Evolutionary conservation across 1,284 basidiomycete species (phyloP), one percentile per base, ranked within the genome.

Genomic region (Sanguinoderma infundibulare): DNA sequence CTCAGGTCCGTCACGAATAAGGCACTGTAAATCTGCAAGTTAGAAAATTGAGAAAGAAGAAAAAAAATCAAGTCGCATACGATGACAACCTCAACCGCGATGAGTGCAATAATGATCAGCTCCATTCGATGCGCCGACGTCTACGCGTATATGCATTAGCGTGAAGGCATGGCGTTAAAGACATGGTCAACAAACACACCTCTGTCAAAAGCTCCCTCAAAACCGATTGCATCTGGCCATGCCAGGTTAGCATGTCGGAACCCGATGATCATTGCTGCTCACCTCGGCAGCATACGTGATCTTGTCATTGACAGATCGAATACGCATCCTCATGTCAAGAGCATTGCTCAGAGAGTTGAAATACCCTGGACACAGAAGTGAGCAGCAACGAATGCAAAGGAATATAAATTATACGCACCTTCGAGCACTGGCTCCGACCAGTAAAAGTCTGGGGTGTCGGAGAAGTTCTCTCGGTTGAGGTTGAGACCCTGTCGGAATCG

Each of bases 251-350:
- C 20, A n/a, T 7, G 5, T 2, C 44, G 8, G 6, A 55, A 22
- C 24, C 61, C 42, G 20, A 39, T 46, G 40, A 54, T 4, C 46
- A 51, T 64, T 57, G 28, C 59, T 57, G 57, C 82, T 74, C 34
- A 90, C 88, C 79, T 97, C 95, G 14, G 92, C 90, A 8, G 95
- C 94, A 75, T 97, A 96, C 14, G 94, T 95, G 61, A 96, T 95
- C 73, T 96, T 96, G 70, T 94, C 91, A 73, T 96, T 96, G 57
- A 96, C 85, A 0, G 90, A 86, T 36, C 86, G 83, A 3, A 92
- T 93, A 30, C 95, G 84, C 38, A 86, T 79, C 70, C 87, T 89
- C 65, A 97, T 89, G 72, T 97, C 95, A 42, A 96, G 80, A 15
- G 94, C 94, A 57, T 85, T 80, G 55, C 87, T 91, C 69, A 96